Evolutionary conservation across 805 yeast species (phyloP).

Genomic region (Saturnispora serradocipensis): DNA sequence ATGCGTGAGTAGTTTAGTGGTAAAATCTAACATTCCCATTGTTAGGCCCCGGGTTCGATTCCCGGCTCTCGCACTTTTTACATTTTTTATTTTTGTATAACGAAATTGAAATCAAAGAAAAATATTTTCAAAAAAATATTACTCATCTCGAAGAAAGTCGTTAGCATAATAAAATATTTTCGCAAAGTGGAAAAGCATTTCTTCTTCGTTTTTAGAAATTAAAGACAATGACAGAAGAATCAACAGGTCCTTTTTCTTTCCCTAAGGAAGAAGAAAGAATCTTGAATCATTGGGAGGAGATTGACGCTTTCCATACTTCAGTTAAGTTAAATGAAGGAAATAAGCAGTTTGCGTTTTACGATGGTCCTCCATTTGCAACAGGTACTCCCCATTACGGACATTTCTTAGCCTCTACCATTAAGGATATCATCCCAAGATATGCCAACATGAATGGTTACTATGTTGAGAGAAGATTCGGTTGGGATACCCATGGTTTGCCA

Average conservation of each 20-base stretch:
- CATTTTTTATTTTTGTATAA: neutral
- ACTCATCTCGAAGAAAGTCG: neutral
- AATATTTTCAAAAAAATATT: neutral
- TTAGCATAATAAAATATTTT: neutral
- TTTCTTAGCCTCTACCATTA: conserved; percentile 90
- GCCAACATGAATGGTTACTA: conserved; percentile 96
- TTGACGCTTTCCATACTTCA: conserved; percentile 89
- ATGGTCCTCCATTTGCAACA: conserved; percentile 99
- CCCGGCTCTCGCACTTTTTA: conserved; percentile 15
- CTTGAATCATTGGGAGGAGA: conserved; percentile 73
- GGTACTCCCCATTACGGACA: conserved; percentile 99
- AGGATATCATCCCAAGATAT: conserved; percentile 94
- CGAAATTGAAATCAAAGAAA: neutral
- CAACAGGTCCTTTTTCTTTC: conserved; percentile 47
- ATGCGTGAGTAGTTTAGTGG: conserved; percentile 17
- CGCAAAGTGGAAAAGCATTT: neutral
- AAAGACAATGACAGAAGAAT: conserved; percentile 25
- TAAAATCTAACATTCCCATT: conserved; percentile 17
- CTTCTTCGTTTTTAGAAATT: neutral
- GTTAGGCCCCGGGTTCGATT: conserved; percentile 19
- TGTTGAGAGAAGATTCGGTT: conserved; percentile 96
- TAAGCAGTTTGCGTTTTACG: conserved; percentile 87
- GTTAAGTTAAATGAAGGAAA: conserved; percentile 74
- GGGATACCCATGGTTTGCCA: conserved; percentile 99
- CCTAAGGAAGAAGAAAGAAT: conserved; percentile 86